Evolutionary conservation across 169 alveolate species (phyloP), one percentile per base, ranked within the genome.

Genomic region (Plasmodium coatneyi): DNA sequence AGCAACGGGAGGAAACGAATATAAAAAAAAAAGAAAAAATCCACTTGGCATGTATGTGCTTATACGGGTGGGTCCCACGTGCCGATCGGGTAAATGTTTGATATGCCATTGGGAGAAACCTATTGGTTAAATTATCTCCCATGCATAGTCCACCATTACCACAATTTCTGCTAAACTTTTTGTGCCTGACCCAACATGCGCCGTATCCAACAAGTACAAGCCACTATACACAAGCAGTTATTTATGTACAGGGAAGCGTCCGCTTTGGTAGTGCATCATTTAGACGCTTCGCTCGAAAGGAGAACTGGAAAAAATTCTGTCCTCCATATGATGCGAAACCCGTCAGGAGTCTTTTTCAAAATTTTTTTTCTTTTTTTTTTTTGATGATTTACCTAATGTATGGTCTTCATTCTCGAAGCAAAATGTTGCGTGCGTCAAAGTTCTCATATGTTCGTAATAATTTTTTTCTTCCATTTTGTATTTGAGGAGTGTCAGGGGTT

Each of bases 341-440:
- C 60, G 60, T 49, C 60, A 16, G 60, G 60, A 16, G 60, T 49
- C 60, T 49, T 49, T 49, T 49, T 49, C 22, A 12, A 79, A 16
- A 14, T 79, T 79, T 80, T 80, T 43, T 41, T 22, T 25, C 32
- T 19, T 80, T 39, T 39, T 19, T 19, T 74, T n/a, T 22, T 46
- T 36, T 76, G 28, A 30, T 16, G 78, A 80, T 10, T n/a, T 92
- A 92, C 95, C 98, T 46, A 97, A 91, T 6, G 98, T 97, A 84
- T 97, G 98, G 74, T 96, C 98, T 71, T 97, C 98, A 82, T 96
- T 96, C 80, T 96, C 97, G 60, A 97, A 93, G 54, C 96, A 92
- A 84, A 96, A 96, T 22, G 98, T 96, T 12, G 93, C 93, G 25
- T 87, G 93, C 7, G 86, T 87, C 72, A 87, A 36, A n/a, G 52